These are phyloP conservation scores for Alternaria infectoria DNA, from an alignment of 2,329 filamentous ascomycete genomes.

Conservation along the genomic window DNA sequence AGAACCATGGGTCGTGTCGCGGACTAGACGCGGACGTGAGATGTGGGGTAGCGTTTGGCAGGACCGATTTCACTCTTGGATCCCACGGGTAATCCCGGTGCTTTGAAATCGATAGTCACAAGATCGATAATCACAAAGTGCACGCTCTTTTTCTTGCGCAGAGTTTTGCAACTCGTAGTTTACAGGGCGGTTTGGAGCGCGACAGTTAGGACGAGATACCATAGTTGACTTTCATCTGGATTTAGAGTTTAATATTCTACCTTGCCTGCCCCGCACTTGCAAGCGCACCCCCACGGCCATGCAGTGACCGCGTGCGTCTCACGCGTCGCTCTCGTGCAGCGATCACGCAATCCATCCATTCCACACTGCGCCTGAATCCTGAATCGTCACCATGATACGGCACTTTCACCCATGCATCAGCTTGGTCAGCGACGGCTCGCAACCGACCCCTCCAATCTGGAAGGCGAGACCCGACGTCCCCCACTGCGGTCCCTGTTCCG, in stretches of 20 bases:
- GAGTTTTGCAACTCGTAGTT: neutral
- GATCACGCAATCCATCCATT: constrained; percentile 12
- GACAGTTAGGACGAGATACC: constrained; percentile 17
- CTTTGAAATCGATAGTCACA: constrained; percentile 1
- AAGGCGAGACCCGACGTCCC: constrained; percentile 28
- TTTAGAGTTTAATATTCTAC: neutral
- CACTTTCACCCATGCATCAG: neutral
- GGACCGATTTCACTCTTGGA: neutral
- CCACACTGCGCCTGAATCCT: neutral
- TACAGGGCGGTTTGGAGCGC: neutral
- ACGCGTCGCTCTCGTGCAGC: constrained; percentile 19
- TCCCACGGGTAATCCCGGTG: constrained; percentile 4
- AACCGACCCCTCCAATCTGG: constrained; percentile 23
- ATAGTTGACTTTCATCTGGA: constrained; percentile 6
- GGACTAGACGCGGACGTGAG: constrained; percentile 12
- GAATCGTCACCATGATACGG: constrained; percentile 1
- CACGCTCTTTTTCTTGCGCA: neutral
- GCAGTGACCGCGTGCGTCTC: constrained; percentile 18
- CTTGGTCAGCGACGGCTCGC: constrained; percentile 15
- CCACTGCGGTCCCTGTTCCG: constrained; percentile 12
- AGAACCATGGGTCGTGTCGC: constrained; percentile 10
- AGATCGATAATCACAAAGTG: neutral
- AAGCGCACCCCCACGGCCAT: constrained; percentile 22
- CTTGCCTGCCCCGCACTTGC: constrained; percentile 13
- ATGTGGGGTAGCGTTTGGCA: constrained; percentile 18